phyloP scores from a whole-genome alignment of 2,329 filamentous ascomycete genomes.

The Trichoderma semiorbis region DNA sequence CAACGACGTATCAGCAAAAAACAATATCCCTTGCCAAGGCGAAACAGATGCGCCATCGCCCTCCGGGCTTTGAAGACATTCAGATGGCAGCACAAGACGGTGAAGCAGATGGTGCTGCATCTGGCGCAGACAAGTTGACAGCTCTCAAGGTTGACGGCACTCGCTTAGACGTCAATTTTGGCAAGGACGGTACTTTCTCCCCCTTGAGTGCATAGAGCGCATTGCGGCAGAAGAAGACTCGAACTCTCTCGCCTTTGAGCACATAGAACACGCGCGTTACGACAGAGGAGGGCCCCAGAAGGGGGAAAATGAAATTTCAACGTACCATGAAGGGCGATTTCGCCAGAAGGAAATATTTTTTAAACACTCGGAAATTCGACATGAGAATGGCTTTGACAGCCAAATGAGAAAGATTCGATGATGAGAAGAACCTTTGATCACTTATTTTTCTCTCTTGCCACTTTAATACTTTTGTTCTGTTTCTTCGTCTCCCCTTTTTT shows the following conservation, averaged over 20 bases:
- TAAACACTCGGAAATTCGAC: neutral
- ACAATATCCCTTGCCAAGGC: slow-evolving; percentile 92
- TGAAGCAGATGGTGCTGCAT: slow-evolving; percentile 43
- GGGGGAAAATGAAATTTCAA: neutral
- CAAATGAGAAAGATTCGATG: neutral
- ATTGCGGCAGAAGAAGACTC: slow-evolving; percentile 20
- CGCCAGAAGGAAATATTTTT: neutral
- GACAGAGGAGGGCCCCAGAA: slow-evolving; percentile 14
- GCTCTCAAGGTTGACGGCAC: slow-evolving; percentile 34
- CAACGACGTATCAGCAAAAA: slow-evolving; percentile 93
- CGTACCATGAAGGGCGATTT: slow-evolving; percentile 2
- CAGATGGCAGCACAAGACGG: slow-evolving; percentile 41
- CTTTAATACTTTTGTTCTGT: neutral
- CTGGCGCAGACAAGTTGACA: slow-evolving; percentile 40
- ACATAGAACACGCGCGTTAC: slow-evolving; percentile 28
- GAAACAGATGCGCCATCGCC: slow-evolving; percentile 79
- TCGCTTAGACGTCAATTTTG: slow-evolving; percentile 27
- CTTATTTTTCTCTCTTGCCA: neutral
- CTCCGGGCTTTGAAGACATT: slow-evolving; percentile 79
- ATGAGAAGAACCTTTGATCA: slow-evolving; percentile 8
- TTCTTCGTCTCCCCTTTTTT: neutral
- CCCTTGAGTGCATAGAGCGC: slow-evolving; percentile 33
- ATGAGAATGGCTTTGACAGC: neutral
- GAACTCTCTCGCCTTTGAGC: slow-evolving; percentile 27
- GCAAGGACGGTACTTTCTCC: slow-evolving; percentile 24